Conservation (phyloP, 2,329 filamentous ascomycete genomes). For the Hypomyces perniciosus region DNA sequence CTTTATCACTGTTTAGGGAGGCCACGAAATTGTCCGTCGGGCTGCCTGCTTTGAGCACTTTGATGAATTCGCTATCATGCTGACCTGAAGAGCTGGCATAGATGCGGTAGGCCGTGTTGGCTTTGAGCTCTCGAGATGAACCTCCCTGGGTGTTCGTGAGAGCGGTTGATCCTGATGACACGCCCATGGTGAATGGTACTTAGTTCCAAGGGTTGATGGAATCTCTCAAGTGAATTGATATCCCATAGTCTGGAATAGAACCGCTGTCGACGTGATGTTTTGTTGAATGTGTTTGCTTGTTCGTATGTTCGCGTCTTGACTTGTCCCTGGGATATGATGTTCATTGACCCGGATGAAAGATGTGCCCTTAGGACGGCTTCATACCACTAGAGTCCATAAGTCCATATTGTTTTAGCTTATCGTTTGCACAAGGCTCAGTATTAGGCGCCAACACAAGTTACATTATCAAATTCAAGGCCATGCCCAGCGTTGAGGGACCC, state of each 20-base stretch:
- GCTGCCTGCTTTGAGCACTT: background rate
- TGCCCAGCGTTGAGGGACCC: background rate
- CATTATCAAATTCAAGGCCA: no score
- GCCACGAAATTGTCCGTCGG: conserved; percentile 6
- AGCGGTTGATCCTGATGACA: background rate
- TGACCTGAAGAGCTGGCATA: conserved; percentile 10
- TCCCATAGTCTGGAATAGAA: background rate
- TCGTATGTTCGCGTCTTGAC: background rate
- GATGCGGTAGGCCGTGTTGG: conserved; percentile 1
- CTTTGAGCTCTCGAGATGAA: background rate
- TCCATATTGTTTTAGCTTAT: no score
- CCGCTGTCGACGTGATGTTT: background rate
- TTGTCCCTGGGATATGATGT: background rate
- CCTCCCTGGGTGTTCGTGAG: background rate
- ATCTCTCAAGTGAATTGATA: background rate
- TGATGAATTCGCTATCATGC: background rate
- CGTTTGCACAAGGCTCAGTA: no score
- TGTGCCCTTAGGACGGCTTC: background rate
- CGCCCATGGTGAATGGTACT: background rate
- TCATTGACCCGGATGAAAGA: background rate
- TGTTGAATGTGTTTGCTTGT: background rate
- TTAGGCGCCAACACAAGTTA: no score
- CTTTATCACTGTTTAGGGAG: conserved; percentile 3
- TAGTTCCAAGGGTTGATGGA: background rate
- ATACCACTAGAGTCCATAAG: background rate